A percentile compares a stretch with the other conserved stretches of the same genome.
Evolutionary conservation across 768 basidiomycete genomes (phyloP).

Genomic region (Galerina sulciceps): DNA sequence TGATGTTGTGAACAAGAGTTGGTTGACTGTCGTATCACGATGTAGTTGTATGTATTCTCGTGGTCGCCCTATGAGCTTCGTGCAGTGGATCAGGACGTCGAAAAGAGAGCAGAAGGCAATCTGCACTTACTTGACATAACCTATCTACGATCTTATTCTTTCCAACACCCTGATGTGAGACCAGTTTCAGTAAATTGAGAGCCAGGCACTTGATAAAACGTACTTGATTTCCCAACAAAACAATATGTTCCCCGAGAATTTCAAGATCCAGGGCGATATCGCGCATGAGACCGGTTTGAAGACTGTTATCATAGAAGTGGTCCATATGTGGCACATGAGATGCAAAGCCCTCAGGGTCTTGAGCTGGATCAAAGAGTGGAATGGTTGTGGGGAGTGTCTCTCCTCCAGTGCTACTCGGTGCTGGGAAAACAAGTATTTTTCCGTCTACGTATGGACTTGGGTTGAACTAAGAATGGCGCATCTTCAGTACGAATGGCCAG

Average conservation of each 20-base stretch:
- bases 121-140: constrained; percentile 55
- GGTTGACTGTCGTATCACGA: constrained; percentile 71
- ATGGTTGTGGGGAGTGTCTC: constrained; percentile 39
- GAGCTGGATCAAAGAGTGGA: constrained; percentile 49
- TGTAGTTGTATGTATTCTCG: constrained; percentile 75
- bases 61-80: constrained; percentile 59
- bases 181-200: not conserved
- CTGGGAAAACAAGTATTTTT: constrained; percentile 50
- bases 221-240: constrained; percentile 71
- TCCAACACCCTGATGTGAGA: constrained; percentile 55
- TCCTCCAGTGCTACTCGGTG: constrained; percentile 36
- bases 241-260: constrained; percentile 63
- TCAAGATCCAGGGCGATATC: constrained; percentile 68
- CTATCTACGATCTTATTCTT: constrained; percentile 75
- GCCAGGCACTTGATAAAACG: constrained; percentile 4
- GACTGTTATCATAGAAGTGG: constrained; percentile 71
- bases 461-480: constrained; percentile 42
- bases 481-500: not conserved
- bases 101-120: not conserved
- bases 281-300: constrained; percentile 70
- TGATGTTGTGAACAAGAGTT: constrained; percentile 71
- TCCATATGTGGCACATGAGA: constrained; percentile 72
- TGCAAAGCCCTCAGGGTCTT: constrained; percentile 57
- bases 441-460: constrained; percentile 46
- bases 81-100: not conserved